These are phyloP conservation scores for Cutaneotrichosporon sp. DNA, from an alignment of 1,284 basidiomycete genomes.

Conservation along the genomic window DNA sequence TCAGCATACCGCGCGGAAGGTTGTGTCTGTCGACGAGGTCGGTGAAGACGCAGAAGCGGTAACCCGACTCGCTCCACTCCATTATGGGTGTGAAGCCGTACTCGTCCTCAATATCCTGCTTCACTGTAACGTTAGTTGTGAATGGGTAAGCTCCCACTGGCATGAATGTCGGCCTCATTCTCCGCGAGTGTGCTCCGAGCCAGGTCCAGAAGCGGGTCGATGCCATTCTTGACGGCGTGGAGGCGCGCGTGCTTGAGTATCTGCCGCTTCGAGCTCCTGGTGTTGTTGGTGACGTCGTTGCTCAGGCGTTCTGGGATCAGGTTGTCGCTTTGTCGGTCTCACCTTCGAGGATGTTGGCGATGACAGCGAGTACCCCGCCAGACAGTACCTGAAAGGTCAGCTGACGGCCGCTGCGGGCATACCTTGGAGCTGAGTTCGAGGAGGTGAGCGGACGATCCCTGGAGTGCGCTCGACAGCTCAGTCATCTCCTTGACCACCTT, in stretches of 20 bases:
- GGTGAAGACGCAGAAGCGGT: slow-evolving; percentile 9
- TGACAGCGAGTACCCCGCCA: not conserved
- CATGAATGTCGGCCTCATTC: slow-evolving; percentile 74
- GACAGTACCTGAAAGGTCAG: slow-evolving; percentile 7
- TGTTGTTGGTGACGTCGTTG: slow-evolving; percentile 26
- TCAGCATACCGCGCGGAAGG: slow-evolving; percentile 14
- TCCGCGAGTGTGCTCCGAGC: slow-evolving; percentile 90
- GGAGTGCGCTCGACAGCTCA: slow-evolving; percentile 17
- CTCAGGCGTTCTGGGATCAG: slow-evolving; percentile 22
- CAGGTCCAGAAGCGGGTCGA: slow-evolving; percentile 81
- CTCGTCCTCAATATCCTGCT: slow-evolving; percentile 3
- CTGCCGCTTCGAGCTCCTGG: slow-evolving; percentile 13
- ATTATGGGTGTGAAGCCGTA: slow-evolving; percentile 6
- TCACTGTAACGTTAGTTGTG: not conserved
- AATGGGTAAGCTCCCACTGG: slow-evolving; percentile 12
- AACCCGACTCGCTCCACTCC: slow-evolving; percentile 22
- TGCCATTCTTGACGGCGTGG: slow-evolving; percentile 81
- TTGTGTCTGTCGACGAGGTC: slow-evolving; percentile 7
- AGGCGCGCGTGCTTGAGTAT: slow-evolving; percentile 63
- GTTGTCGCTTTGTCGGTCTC: not conserved
- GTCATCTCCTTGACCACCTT: slow-evolving; percentile 22
- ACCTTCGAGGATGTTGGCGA: slow-evolving; percentile 26
- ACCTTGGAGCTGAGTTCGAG: slow-evolving; percentile 3
- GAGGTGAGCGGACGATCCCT: not conserved
- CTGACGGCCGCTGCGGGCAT: not conserved